Base-by-base conservation (phyloP, 805 yeast genomes). In the Diddensiella santjacobensis region DNA sequence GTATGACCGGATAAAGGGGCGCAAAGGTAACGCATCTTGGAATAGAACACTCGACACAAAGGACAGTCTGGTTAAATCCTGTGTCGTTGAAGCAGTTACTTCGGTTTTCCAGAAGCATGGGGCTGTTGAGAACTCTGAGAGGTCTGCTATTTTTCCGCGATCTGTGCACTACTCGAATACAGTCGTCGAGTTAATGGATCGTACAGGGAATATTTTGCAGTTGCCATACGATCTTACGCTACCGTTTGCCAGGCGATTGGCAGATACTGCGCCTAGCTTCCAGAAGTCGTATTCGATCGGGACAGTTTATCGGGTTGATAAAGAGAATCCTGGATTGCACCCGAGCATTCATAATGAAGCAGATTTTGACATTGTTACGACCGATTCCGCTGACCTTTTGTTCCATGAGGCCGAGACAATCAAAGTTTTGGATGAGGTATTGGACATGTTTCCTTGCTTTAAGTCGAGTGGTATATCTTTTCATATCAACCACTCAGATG, bases 331-430 rank as follows among this genome's bases (percentile, higher is more conserved):
- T 1, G 72, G 77, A 33, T 83, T 87, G 17, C 79, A 87, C 1
- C 88, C 84, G 19, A 96, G 96, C 0, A 75, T 78, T 22, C 89
- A 82, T 62, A 79, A 84, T 24, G 96, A 95, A 50, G 80, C 88
- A 35, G 95, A 84, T 58, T 90, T 91, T 66, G 98, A 93, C 65
- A 83, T 89, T 20, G 71, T 85, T 2, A 72, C 84, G 0, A 70
- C 72, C n/a, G 74, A 71, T 29, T 58, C 73, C 1, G 55, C 67
- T 1, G 78, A 77, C 40, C 63, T 76, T 6, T 69, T 80, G 1
- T 75, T 77, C 40, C 76, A 84, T 55, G 98, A 93, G 62, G 96
- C 97, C 0, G 99, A 93, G 60, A 79, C 91, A 50, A 71, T 93
- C 41, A 85, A 85, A 55, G 86, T 88, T 1, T 73, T 87, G 30